These are phyloP conservation scores for Fusarium musae DNA, from an alignment of 2,329 filamentous ascomycete species.

Conservation along the genomic window DNA sequence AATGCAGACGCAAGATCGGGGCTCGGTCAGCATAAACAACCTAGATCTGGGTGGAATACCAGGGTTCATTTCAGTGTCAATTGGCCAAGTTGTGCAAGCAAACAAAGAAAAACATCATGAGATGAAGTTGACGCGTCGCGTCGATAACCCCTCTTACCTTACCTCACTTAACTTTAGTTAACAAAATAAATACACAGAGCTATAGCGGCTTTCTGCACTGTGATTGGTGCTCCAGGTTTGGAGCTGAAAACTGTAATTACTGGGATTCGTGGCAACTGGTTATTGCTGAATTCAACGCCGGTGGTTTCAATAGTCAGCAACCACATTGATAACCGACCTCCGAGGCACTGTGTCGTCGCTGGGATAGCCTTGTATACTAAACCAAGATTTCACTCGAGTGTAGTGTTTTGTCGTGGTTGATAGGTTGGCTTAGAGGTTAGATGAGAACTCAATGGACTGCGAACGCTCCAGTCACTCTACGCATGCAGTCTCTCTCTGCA, in stretches of 20 bases:
- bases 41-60: slow-evolving; percentile 7
- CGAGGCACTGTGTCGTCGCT: slow-evolving; percentile 19
- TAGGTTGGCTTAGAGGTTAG: slow-evolving; percentile 20
- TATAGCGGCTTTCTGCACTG: slow-evolving; percentile 16
- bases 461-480: slow-evolving; percentile 18
- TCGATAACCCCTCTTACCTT: slow-evolving; percentile 23
- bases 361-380: slow-evolving; percentile 27
- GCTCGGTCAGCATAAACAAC: slow-evolving; percentile 15
- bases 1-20: slow-evolving; percentile 29
- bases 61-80: slow-evolving; percentile 4
- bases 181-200: slow-evolving; percentile 3
- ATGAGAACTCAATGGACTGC: slow-evolving; percentile 29
- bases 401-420: slow-evolving; percentile 13
- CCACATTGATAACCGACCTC: slow-evolving; percentile 33
- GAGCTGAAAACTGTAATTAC: slow-evolving; percentile 34
- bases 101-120: slow-evolving; percentile 30
- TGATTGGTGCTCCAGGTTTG: slow-evolving; percentile 31
- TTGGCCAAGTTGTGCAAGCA: slow-evolving; percentile 4
- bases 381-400: background rate
- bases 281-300: slow-evolving; percentile 33
- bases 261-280: slow-evolving; percentile 39
- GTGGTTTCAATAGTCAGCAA: slow-evolving; percentile 30
- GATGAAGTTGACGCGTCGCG: slow-evolving; percentile 32
- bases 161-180: slow-evolving; percentile 4
- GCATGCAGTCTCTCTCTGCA: slow-evolving; percentile 5